Percentiles rank a stretch among this genome's conserved stretches.
Evolutionary conservation across 768 basidiomycete species (phyloP).

Genomic region (Mycena metata): DNA sequence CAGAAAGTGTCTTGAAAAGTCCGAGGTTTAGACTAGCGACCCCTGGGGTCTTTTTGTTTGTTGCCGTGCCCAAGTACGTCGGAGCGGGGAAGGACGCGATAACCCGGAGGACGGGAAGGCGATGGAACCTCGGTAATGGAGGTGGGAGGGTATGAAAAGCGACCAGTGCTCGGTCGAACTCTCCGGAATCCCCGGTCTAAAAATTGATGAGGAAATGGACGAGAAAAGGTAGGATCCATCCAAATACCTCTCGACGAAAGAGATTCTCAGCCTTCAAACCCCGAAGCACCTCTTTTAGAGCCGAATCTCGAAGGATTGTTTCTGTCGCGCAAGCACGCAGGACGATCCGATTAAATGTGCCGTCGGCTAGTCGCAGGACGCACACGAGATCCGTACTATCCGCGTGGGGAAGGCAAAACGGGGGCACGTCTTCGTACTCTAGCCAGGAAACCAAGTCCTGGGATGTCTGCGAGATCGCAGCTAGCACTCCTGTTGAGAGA

Average conservation of each 20-base stretch:
- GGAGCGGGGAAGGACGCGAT: conserved; percentile 9
- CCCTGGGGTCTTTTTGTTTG: not conserved
- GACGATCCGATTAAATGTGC: not conserved
- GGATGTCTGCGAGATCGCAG: not conserved
- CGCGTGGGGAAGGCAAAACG: not conserved
- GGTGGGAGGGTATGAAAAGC: not conserved
- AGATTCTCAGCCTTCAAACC: not conserved
- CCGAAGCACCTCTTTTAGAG: not conserved
- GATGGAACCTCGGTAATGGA: not conserved
- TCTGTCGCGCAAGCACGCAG: not conserved
- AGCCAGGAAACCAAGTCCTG: conserved; percentile 5
- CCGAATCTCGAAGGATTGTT: not conserved
- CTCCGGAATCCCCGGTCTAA: too few species aligned
- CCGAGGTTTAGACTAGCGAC: conserved; percentile 6
- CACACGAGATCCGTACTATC: not conserved
- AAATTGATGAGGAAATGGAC: too few species aligned
- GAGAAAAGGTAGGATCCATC: not conserved
- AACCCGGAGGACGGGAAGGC: not conserved
- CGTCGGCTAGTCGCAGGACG: not conserved
- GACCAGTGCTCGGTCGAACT: not conserved
- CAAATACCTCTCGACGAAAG: conserved; percentile 2
- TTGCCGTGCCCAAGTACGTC: not conserved
- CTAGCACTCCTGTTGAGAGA: not conserved
- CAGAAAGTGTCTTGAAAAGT: not conserved
- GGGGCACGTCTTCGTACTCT: not conserved